phyloP scores from a whole-genome alignment of 768 basidiomycete species.

The Psilocybe tampanensis region DNA sequence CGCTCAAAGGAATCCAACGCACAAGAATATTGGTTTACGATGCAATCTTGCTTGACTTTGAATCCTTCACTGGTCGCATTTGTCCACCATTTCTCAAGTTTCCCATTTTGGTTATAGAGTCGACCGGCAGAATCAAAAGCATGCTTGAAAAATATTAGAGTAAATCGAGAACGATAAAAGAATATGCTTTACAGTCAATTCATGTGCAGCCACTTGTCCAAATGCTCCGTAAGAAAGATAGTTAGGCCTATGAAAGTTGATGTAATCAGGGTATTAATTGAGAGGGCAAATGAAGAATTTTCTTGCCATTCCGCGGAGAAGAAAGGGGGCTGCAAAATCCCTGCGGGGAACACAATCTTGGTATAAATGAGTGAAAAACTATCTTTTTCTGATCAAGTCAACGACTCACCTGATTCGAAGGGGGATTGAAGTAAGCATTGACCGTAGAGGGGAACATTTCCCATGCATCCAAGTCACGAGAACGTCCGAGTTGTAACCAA shows the following conservation, averaged over 20 bases:
- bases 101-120: slow-evolving; percentile 89
- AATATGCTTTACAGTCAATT: slow-evolving; percentile 67
- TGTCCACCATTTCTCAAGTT: slow-evolving; percentile 92
- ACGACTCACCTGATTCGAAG: slow-evolving; percentile 74
- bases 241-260: slow-evolving; percentile 59
- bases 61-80: slow-evolving; percentile 85
- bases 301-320: slow-evolving; percentile 77
- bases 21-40: slow-evolving; percentile 92
- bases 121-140: slow-evolving; percentile 90
- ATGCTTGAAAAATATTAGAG: slow-evolving; percentile 48
- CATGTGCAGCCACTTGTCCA: slow-evolving; percentile 90
- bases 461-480: slow-evolving; percentile 75
- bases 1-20: slow-evolving; percentile 14
- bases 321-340: slow-evolving; percentile 92
- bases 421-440: slow-evolving; percentile 88
- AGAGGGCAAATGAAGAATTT: not conserved
- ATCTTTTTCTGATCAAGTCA: not conserved
- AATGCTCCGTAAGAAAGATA: slow-evolving; percentile 93
- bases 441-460: slow-evolving; percentile 87
- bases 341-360: slow-evolving; percentile 94
- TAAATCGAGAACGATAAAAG: not conserved
- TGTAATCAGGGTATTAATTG: not conserved
- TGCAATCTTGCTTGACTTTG: slow-evolving; percentile 80
- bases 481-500: slow-evolving; percentile 75
- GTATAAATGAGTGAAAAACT: not conserved